Evolutionary conservation across 2,329 filamentous ascomycete genomes (phyloP).

Genomic region (Blastomyces gilchristii): DNA sequence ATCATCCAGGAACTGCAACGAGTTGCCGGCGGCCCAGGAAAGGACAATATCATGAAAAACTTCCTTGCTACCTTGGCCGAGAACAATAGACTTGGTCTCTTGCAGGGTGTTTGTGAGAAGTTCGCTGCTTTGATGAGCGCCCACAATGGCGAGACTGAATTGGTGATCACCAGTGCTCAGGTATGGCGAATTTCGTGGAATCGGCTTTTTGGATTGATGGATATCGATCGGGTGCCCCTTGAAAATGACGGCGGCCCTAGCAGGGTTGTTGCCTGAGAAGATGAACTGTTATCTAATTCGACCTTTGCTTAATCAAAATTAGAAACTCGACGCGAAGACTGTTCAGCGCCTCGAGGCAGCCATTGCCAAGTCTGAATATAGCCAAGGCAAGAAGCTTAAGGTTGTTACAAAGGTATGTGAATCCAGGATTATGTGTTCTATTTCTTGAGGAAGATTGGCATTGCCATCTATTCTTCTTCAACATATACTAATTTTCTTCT

Average conservation of each 20-base stretch:
- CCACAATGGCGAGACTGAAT: slow-evolving; percentile 82
- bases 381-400: slow-evolving; percentile 95
- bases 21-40: slow-evolving; percentile 58
- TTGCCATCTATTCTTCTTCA: not conserved
- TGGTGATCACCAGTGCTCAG: slow-evolving; percentile 81
- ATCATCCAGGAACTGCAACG: slow-evolving; percentile 84
- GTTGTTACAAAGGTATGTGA: slow-evolving; percentile 70
- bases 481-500: not conserved
- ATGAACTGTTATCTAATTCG: slow-evolving; percentile 2
- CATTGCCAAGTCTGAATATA: slow-evolving; percentile 79
- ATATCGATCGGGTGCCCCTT: not conserved
- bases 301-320: slow-evolving; percentile 8
- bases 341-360: slow-evolving; percentile 77
- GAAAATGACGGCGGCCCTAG: not conserved
- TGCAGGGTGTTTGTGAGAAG: slow-evolving; percentile 76
- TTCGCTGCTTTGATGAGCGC: slow-evolving; percentile 81
- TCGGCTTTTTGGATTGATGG: not conserved
- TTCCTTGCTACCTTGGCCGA: slow-evolving; percentile 82
- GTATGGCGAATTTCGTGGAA: slow-evolving; percentile 43
- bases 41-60: slow-evolving; percentile 80
- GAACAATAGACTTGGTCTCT: slow-evolving; percentile 85
- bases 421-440: not conserved
- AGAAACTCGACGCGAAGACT: slow-evolving; percentile 81
- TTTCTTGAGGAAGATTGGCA: slow-evolving; percentile 4
- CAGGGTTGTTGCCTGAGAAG: not conserved